Conservation (phyloP, 495 filamentous ascomycete genomes). For the Podospora pseudopauciseta region DNA sequence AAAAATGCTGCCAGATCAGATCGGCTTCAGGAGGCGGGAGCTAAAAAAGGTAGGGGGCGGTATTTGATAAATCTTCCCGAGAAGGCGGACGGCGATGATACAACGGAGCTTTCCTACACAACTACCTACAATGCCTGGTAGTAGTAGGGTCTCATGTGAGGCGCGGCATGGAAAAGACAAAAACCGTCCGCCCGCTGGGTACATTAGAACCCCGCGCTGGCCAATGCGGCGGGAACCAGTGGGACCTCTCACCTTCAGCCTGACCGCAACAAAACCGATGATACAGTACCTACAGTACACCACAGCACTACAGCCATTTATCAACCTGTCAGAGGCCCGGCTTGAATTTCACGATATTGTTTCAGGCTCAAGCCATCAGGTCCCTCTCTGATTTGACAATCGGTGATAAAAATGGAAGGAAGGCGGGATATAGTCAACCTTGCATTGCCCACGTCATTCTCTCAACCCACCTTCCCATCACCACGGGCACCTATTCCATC, state of each 20-base stretch:
- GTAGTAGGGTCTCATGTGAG: neutral
- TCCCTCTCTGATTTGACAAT: neutral
- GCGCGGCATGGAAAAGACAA: neutral
- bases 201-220: neutral
- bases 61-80: neutral
- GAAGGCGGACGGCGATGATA: neutral
- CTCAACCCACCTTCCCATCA: too few species aligned
- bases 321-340: neutral
- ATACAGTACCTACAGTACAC: neutral
- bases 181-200: too few species aligned
- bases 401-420: neutral
- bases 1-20: slow-evolving; percentile 1
- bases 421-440: neutral
- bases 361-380: neutral
- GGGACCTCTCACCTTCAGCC: neutral
- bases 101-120: neutral
- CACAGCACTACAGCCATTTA: neutral
- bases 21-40: neutral
- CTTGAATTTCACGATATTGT: neutral
- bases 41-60: neutral
- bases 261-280: neutral
- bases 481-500: too few species aligned
- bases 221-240: neutral
- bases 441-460: neutral
- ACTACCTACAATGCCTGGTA: neutral